Evolutionary conservation across 768 basidiomycete genomes (phyloP).

Genomic region (Tulasnella sp.): DNA sequence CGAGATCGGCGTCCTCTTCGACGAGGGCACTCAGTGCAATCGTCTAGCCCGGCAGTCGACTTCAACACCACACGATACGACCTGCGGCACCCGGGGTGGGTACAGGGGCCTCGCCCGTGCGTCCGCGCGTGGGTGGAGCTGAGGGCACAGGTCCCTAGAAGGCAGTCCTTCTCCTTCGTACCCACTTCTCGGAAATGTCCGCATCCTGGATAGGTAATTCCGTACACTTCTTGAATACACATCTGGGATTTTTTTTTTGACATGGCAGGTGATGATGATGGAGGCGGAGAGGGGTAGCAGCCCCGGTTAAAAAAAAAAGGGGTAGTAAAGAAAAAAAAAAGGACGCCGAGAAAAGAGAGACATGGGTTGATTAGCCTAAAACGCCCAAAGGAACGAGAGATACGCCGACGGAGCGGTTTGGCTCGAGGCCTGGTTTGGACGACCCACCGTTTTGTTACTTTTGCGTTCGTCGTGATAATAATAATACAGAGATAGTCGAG

Average conservation of each 20-base stretch:
- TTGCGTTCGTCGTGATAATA: neutral
- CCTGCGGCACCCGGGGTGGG: conserved; percentile 4
- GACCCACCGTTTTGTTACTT: neutral
- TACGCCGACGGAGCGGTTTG: neutral
- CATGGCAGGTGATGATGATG: neutral
- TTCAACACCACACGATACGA: conserved; percentile 15
- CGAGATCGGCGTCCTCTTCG: neutral
- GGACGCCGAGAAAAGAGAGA: neutral
- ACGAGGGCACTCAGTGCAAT: conserved; percentile 12
- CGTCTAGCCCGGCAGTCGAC: neutral
- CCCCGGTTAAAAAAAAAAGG: neutral
- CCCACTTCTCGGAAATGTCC: conserved; percentile 18
- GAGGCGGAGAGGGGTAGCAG: neutral
- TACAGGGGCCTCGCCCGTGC: neutral
- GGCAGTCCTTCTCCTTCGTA: conserved; percentile 14
- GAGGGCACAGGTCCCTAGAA: conserved; percentile 11
- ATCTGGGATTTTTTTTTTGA: neutral
- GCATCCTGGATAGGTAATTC: neutral
- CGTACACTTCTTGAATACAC: conserved; percentile 20
- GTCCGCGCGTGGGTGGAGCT: conserved; percentile 9
- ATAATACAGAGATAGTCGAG: neutral
- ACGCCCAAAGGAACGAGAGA: neutral
- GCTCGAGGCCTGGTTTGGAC: neutral
- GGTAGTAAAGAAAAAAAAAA: neutral
- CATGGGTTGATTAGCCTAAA: neutral